A percentile compares a stretch with the other conserved stretches of the same genome.
Evolutionary conservation across 2,329 filamentous ascomycete species (phyloP).

Genomic region (Aureobasidium sp.): DNA sequence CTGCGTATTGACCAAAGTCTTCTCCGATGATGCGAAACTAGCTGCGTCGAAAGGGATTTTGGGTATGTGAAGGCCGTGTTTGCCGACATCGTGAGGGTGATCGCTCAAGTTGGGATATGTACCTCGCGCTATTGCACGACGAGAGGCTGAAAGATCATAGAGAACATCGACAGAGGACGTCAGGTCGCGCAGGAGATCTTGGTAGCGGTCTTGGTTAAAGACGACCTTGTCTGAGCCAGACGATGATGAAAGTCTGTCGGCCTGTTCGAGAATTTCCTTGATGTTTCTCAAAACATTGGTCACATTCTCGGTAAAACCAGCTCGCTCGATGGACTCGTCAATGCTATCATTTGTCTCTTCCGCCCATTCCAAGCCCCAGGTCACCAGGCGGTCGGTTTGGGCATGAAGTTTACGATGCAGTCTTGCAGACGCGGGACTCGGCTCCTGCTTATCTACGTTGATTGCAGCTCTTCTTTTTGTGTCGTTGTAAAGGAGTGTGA

Average conservation of each 20-base stretch:
- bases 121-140: slow-evolving; percentile 40
- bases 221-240: slow-evolving; percentile 43
- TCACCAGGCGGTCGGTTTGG: slow-evolving; percentile 70
- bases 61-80: slow-evolving; percentile 14
- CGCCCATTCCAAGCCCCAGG: slow-evolving; percentile 76
- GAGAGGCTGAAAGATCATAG: slow-evolving; percentile 65
- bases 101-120: slow-evolving; percentile 29
- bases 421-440: slow-evolving; percentile 59
- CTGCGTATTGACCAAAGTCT: slow-evolving; percentile 21
- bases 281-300: slow-evolving; percentile 74
- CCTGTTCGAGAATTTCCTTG: slow-evolving; percentile 70
- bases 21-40: slow-evolving; percentile 18
- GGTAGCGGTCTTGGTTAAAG: slow-evolving; percentile 61
- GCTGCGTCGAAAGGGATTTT: slow-evolving; percentile 14
- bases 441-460: slow-evolving; percentile 55
- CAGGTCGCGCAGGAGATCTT: slow-evolving; percentile 66
- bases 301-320: slow-evolving; percentile 68
- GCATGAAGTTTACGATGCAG: slow-evolving; percentile 71
- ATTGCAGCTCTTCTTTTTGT: slow-evolving; percentile 63
- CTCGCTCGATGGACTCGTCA: slow-evolving; percentile 59
- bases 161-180: slow-evolving; percentile 73
- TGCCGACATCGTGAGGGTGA: slow-evolving; percentile 6
- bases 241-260: slow-evolving; percentile 58
- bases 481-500: slow-evolving; percentile 71
- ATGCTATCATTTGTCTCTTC: slow-evolving; percentile 56